These are phyloP conservation scores for Rubroboletus pulcherrimus DNA, from an alignment of 768 basidiomycete species.

Conservation along the genomic window DNA sequence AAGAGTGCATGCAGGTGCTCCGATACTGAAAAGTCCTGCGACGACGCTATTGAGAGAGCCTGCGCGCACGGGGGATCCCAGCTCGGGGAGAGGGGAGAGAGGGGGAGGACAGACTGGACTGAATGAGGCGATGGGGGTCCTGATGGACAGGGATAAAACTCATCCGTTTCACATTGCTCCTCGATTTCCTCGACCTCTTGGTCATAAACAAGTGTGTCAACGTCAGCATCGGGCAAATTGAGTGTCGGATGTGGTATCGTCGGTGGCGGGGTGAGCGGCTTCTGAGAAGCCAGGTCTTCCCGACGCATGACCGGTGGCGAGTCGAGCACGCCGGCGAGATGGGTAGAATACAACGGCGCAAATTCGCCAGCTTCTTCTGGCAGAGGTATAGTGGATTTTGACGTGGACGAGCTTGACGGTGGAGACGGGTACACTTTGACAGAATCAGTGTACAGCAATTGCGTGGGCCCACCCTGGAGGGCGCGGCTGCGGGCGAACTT, in stretches of 20 bases:
- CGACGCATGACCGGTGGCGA: slow-evolving; percentile 34
- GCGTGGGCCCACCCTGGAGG: slow-evolving; percentile 6
- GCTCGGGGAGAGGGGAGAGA: slow-evolving; percentile 36
- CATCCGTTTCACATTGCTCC: slow-evolving; percentile 21
- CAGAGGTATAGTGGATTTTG: slow-evolving; percentile 22
- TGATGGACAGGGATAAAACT: slow-evolving; percentile 10
- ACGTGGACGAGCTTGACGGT: slow-evolving; percentile 25
- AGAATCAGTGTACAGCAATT: slow-evolving; percentile 19
- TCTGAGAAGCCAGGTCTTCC: slow-evolving; percentile 26
- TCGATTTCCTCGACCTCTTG: slow-evolving; percentile 14
- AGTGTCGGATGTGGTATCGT: slow-evolving; percentile 37
- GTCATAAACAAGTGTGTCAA: slow-evolving; percentile 14
- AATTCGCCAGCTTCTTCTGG: slow-evolving; percentile 26
- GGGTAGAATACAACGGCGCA: slow-evolving; percentile 22
- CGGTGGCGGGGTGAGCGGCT: slow-evolving; percentile 41
- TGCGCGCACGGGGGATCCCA: slow-evolving; percentile 23
- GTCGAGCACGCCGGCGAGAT: slow-evolving; percentile 32
- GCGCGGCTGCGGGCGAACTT: slow-evolving; percentile 16
- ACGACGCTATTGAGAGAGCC: slow-evolving; percentile 9
- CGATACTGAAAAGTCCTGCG: slow-evolving; percentile 16
- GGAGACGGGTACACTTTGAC: slow-evolving; percentile 27
- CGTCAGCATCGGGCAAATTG: slow-evolving; percentile 36
- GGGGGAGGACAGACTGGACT: slow-evolving; percentile 14
- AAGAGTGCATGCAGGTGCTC: slow-evolving; percentile 19
- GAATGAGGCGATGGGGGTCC: slow-evolving; percentile 15